A percentile compares a stretch with the other conserved stretches of the same genome.
Evolutionary conservation across 2,329 filamentous ascomycete species (phyloP).

Genomic region (Fusarium nodosum): DNA sequence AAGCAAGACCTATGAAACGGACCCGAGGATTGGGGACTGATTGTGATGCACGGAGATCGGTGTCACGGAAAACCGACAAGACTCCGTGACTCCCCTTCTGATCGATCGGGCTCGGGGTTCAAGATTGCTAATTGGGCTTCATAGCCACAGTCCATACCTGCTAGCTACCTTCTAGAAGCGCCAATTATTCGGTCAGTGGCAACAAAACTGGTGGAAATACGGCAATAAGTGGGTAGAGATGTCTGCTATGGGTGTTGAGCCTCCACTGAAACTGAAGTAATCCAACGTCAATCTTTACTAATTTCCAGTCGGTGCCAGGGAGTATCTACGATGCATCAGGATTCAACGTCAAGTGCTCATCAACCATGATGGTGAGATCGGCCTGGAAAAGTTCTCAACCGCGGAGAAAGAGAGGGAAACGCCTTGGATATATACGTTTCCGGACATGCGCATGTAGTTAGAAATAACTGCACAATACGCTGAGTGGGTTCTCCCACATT

Average conservation of each 20-base stretch:
- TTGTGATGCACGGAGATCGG: slow-evolving; percentile 20
- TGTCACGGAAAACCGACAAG: slow-evolving; percentile 13
- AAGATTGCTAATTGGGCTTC: slow-evolving; percentile 9
- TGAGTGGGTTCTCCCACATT: slow-evolving; percentile 13
- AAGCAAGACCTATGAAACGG: slow-evolving; percentile 7
- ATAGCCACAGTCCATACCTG: too few species aligned
- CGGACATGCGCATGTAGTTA: neutral
- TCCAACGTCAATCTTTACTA: neutral
- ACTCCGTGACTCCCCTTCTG: neutral
- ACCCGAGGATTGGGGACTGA: slow-evolving; percentile 4
- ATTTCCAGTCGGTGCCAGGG: neutral
- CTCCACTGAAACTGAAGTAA: slow-evolving; percentile 22
- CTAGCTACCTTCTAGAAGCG: slow-evolving; percentile 31
- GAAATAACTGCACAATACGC: slow-evolving; percentile 3
- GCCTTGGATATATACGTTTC: neutral
- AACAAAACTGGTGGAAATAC: slow-evolving; percentile 29
- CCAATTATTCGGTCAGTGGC: slow-evolving; percentile 31
- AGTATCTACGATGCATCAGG: slow-evolving; percentile 23
- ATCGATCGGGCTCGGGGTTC: slow-evolving; percentile 4
- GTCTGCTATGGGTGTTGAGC: slow-evolving; percentile 21
- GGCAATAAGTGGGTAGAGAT: slow-evolving; percentile 23
- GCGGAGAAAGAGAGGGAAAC: neutral
- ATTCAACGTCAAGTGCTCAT: neutral
- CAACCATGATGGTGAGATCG: slow-evolving; percentile 29
- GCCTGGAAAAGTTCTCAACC: neutral